phyloP scores from a whole-genome alignment of 345 rosid species.

The Eucalyptus lansdowneana region DNA sequence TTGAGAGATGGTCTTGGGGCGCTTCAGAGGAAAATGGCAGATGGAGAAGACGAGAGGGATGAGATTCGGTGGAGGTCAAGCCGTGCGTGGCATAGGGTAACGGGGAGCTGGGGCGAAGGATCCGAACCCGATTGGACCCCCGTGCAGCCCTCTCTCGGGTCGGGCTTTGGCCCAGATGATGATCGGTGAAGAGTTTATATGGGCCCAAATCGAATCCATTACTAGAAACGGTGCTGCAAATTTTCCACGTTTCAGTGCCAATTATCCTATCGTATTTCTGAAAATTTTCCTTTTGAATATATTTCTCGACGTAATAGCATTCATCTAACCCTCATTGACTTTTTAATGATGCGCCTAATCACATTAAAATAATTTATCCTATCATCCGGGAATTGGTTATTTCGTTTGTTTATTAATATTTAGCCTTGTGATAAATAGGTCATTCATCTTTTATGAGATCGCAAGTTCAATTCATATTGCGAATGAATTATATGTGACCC shows the following conservation, averaged over 20 bases:
- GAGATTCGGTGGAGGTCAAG: not conserved
- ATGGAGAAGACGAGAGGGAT: not conserved
- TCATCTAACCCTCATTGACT: not conserved
- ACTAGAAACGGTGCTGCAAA: not conserved
- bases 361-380: not conserved
- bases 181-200: not conserved
- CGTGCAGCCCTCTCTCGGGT: not conserved
- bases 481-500: fast-evolving
- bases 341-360: not conserved
- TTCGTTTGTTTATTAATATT: not conserved
- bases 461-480: not conserved
- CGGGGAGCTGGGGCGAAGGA: not conserved
- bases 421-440: not conserved
- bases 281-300: not conserved
- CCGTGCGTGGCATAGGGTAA: not conserved
- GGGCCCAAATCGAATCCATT: not conserved
- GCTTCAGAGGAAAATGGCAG: not conserved
- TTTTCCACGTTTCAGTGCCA: not conserved
- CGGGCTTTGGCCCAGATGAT: not conserved
- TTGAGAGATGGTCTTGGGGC: not conserved
- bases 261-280: not conserved
- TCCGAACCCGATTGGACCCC: not conserved
- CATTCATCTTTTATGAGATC: not conserved
- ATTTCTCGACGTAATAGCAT: not conserved
- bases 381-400: not conserved